These are phyloP conservation scores for Yarrowia yakushimensis DNA, from an alignment of 805 yeast species.

Conservation along the genomic window DNA sequence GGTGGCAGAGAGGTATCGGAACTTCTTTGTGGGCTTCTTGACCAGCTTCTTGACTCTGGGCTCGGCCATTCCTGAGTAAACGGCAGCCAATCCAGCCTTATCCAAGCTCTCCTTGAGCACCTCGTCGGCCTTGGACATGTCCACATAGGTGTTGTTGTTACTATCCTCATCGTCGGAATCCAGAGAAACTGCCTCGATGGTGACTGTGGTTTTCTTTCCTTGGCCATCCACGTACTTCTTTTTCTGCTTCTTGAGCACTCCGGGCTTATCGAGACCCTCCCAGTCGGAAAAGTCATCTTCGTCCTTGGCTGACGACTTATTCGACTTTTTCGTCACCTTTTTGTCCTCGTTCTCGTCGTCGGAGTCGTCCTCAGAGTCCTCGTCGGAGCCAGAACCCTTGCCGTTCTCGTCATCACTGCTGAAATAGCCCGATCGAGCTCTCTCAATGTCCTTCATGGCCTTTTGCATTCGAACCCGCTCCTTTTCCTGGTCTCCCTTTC, in stretches of 20 bases:
- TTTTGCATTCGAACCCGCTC: conserved; percentile 59
- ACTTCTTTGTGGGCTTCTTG: conserved; percentile 25
- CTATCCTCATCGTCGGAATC: conserved; percentile 46
- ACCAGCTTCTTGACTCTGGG: conserved; percentile 16
- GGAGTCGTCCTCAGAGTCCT: conserved; percentile 27
- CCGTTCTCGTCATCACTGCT: conserved; percentile 34
- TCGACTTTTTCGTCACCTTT: neutral
- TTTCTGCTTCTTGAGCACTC: conserved; percentile 45
- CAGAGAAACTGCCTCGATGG: conserved; percentile 53
- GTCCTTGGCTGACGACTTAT: conserved; percentile 24
- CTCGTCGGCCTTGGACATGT: conserved; percentile 61
- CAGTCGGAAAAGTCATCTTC: conserved; percentile 43
- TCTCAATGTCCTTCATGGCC: conserved; percentile 41
- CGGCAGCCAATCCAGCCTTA: conserved; percentile 79
- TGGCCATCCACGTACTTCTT: conserved; percentile 43
- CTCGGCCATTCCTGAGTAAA: conserved; percentile 16
- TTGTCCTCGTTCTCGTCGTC: neutral
- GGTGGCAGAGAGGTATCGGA: conserved; percentile 6
- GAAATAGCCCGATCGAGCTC: conserved; percentile 26
- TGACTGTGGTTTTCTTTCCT: conserved; percentile 45
- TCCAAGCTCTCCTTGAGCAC: conserved; percentile 70
- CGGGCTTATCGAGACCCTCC: conserved; percentile 45
- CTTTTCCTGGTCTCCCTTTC: conserved; percentile 60
- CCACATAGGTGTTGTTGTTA: conserved; percentile 57
- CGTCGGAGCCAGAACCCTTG: conserved; percentile 31